phyloP scores from a whole-genome alignment of 2,329 filamentous ascomycete genomes.

The Fusarium sp. region DNA sequence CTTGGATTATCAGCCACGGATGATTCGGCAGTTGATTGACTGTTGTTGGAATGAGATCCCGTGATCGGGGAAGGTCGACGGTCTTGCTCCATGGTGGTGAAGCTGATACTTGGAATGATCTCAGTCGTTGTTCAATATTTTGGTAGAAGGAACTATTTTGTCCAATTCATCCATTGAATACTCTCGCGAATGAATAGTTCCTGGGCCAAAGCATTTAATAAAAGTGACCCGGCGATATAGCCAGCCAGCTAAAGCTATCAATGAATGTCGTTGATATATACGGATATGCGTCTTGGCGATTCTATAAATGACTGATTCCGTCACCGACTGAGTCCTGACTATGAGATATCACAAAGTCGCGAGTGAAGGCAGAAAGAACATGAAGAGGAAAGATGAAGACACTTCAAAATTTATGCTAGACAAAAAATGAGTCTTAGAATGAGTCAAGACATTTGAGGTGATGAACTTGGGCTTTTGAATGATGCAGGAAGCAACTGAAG shows the following conservation, averaged over 20 bases:
- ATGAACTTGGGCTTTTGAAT: background rate
- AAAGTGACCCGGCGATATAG: background rate
- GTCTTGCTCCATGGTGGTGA: constrained; percentile 15
- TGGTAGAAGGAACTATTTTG: background rate
- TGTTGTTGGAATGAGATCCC: constrained; percentile 1
- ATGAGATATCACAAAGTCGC: background rate
- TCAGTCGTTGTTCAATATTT: background rate
- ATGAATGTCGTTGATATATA: background rate
- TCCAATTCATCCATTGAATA: background rate
- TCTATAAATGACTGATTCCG: constrained; percentile 9
- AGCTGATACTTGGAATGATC: background rate
- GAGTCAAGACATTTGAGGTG: background rate
- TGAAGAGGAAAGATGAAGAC: background rate
- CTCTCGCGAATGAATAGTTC: background rate
- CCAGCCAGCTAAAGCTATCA: background rate
- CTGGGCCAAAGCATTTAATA: background rate
- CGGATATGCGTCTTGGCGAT: background rate
- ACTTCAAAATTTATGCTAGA: background rate
- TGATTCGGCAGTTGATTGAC: constrained; percentile 17
- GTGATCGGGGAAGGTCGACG: constrained; percentile 16
- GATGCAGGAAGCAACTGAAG: constrained; percentile 14
- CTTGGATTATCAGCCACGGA: constrained; percentile 22
- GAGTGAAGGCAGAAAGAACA: background rate
- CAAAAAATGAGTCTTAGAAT: background rate
- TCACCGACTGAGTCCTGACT: background rate